Conservation (phyloP, 1,284 basidiomycete genomes). For the Melanopsichium pennsylvanicum region DNA sequence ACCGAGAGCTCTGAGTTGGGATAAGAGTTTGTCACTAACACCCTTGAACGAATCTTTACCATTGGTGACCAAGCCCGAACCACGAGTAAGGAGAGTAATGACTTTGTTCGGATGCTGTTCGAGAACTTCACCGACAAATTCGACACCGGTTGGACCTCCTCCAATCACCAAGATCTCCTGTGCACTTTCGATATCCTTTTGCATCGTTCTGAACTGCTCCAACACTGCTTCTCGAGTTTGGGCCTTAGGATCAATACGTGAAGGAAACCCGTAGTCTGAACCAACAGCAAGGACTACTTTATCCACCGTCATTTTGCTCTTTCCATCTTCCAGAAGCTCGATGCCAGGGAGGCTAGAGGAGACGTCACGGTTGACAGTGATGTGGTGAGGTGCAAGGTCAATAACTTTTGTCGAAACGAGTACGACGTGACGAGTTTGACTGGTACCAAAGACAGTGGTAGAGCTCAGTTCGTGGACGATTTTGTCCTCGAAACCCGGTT, state of each 20-base stretch:
- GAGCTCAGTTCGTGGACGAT: constrained; percentile 22
- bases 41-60: constrained; percentile 33
- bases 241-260: constrained; percentile 3
- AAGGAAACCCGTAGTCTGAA: constrained; percentile 30
- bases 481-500: constrained; percentile 62
- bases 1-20: constrained; percentile 63
- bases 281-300: constrained; percentile 35
- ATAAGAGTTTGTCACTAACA: constrained; percentile 36
- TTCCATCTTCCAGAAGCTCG: not conserved
- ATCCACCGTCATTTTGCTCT: constrained; percentile 20
- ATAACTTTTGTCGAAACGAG: constrained; percentile 15
- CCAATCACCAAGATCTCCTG: constrained; percentile 46
- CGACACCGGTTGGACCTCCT: constrained; percentile 68
- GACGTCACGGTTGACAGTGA: constrained; percentile 25
- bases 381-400: constrained; percentile 7
- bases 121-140: constrained; percentile 66
- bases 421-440: constrained; percentile 26
- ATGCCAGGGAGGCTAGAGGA: not conserved
- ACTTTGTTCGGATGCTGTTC: constrained; percentile 23
- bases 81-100: constrained; percentile 65
- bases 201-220: constrained; percentile 19
- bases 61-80: constrained; percentile 18
- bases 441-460: constrained; percentile 14
- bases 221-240: constrained; percentile 20
- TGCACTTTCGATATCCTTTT: constrained; percentile 29